These are phyloP conservation scores for Xylariaceae sp. DNA, from an alignment of 2,329 filamentous ascomycete species.

Conservation along the genomic window DNA sequence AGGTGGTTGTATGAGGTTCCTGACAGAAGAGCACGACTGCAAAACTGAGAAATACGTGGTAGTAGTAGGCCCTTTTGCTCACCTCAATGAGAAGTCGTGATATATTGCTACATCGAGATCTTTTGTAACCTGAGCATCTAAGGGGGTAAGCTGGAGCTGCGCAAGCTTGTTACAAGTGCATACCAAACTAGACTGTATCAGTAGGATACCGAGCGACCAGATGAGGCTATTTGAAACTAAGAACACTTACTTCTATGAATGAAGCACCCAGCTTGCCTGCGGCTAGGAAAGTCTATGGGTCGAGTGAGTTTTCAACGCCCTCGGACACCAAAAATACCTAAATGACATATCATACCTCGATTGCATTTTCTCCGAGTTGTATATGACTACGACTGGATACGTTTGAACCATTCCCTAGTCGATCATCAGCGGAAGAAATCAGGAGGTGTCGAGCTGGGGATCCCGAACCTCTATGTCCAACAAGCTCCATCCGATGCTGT, in stretches of 20 bases:
- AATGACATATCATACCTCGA: constrained; percentile 11
- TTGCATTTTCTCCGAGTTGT: constrained; percentile 35
- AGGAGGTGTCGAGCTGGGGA: background rate
- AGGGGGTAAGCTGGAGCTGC: background rate
- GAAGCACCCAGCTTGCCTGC: constrained; percentile 30
- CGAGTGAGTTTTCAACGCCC: background rate
- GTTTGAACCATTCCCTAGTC: constrained; percentile 21
- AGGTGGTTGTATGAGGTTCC: too few relatives aligned
- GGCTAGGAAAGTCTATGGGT: constrained; percentile 30
- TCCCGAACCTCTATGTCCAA: constrained; percentile 30
- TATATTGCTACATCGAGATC: constrained; percentile 36
- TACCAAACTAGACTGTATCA: background rate
- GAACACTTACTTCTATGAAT: constrained; percentile 28
- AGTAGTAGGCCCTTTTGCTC: too few relatives aligned
- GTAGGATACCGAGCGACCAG: background rate
- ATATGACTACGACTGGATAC: constrained; percentile 23
- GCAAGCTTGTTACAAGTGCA: too few relatives aligned
- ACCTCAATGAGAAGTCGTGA: constrained; percentile 36
- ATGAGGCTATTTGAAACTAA: background rate
- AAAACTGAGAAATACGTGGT: too few relatives aligned
- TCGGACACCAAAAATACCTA: background rate
- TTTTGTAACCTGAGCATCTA: constrained; percentile 37
- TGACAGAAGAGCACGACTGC: too few relatives aligned
- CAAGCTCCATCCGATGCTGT: constrained; percentile 8
- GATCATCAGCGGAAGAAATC: background rate